A percentile compares a stretch with the other conserved stretches of the same genome.
These are phyloP conservation scores for Lipomyces yamanashiensis DNA, from an alignment of 805 yeast genomes.

Conservation along the genomic window DNA sequence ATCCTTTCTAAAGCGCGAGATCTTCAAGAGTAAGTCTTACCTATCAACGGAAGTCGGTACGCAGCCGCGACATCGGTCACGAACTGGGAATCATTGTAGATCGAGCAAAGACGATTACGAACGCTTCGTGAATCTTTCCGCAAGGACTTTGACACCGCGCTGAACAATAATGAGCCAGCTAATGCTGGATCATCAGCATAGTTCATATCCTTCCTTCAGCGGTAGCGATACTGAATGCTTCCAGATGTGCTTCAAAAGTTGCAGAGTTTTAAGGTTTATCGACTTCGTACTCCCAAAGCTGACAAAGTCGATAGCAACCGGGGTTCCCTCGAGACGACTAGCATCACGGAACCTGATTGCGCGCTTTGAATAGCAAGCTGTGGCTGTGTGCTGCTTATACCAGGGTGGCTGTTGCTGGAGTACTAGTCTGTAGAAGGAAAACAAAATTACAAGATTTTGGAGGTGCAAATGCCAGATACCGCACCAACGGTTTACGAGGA, in stretches of 20 bases:
- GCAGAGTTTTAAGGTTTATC: too few species aligned
- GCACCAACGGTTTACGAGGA: neutral
- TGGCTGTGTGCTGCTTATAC: neutral
- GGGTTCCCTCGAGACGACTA: too few species aligned
- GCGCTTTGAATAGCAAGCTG: too few species aligned
- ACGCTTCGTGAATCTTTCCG: slow-evolving; percentile 57
- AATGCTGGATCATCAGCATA: slow-evolving; percentile 25
- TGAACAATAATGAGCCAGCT: slow-evolving; percentile 13
- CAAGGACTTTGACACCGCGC: slow-evolving; percentile 48
- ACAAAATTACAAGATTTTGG: neutral
- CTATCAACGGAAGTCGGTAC: slow-evolving; percentile 45
- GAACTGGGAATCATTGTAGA: slow-evolving; percentile 63
- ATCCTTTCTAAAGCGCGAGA: neutral
- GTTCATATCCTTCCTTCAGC: slow-evolving; percentile 8
- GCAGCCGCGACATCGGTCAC: slow-evolving; percentile 50
- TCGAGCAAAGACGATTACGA: slow-evolving; percentile 71
- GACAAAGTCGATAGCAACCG: too few species aligned
- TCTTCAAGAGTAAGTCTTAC: slow-evolving; percentile 20
- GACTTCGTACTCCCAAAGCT: too few species aligned
- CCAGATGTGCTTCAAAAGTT: too few species aligned
- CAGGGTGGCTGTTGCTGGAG: neutral
- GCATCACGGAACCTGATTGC: too few species aligned
- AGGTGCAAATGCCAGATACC: neutral
- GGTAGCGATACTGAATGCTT: too few species aligned
- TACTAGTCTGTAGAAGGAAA: neutral